These are phyloP conservation scores for Cryptococcus amylolentus DNA, from an alignment of 1,284 basidiomycete species.

Conservation along the genomic window DNA sequence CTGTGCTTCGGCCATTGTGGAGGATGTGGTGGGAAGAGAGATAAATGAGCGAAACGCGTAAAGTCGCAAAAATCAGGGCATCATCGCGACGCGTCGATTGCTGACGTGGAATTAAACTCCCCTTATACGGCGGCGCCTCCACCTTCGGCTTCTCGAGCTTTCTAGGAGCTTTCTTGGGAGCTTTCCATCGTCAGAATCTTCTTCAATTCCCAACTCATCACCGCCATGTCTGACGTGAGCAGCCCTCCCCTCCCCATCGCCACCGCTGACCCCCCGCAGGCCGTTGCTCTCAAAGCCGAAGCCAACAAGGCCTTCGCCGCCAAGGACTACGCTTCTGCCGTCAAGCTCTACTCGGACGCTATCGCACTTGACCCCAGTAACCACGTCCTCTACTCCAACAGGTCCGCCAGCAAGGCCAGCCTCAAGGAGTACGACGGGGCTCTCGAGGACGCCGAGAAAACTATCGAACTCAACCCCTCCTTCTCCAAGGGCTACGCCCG, in stretches of 20 bases:
- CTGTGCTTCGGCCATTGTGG: constrained; percentile 35
- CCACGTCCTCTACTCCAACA: constrained; percentile 89
- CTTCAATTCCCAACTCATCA: background rate
- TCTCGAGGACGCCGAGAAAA: constrained; percentile 81
- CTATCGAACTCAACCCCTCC: constrained; percentile 68
- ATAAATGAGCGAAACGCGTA: background rate
- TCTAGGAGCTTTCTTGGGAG: constrained; percentile 11
- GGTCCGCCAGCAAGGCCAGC: constrained; percentile 83
- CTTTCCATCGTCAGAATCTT: background rate
- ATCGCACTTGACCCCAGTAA: constrained; percentile 78
- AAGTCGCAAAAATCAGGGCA: constrained; percentile 7
- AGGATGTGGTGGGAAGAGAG: background rate
- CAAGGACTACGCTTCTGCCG: constrained; percentile 86
- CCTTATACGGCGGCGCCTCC: background rate
- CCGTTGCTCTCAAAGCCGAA: constrained; percentile 73
- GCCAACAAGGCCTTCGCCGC: constrained; percentile 95
- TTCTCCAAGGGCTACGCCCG: constrained; percentile 92
- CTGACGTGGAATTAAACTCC: constrained; percentile 10
- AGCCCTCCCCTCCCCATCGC: background rate
- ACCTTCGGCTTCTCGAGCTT: constrained; percentile 11
- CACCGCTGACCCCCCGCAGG: constrained; percentile 29
- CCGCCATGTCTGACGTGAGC: constrained; percentile 28
- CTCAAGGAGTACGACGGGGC: constrained; percentile 74
- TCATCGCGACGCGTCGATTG: constrained; percentile 10
- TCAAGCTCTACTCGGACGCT: constrained; percentile 75